phyloP scores from a whole-genome alignment of 2,329 filamentous ascomycete genomes.

The Xylariaceae sp. region DNA sequence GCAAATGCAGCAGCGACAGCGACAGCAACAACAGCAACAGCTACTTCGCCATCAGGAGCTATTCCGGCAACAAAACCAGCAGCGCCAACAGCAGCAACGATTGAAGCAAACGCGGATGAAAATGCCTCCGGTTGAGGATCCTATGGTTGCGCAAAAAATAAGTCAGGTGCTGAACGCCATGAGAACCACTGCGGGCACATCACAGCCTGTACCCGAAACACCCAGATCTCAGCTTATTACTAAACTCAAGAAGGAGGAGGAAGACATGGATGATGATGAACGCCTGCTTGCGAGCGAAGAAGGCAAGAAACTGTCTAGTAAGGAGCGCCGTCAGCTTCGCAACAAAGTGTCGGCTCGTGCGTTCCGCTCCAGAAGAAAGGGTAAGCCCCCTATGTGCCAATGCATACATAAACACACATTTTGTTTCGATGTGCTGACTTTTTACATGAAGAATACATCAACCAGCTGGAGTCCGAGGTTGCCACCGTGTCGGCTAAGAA shows the following conservation, averaged over 20 bases:
- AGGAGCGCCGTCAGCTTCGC: conserved; percentile 91
- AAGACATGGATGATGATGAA: conserved; percentile 99
- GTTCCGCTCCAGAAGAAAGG: conserved; percentile 96
- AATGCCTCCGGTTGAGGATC: conserved; percentile 53
- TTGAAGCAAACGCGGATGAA: conserved; percentile 42
- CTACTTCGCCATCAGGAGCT: conserved; percentile 24
- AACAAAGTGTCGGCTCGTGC: conserved; percentile 98
- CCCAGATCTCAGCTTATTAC: conserved; percentile 59
- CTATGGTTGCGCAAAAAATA: conserved; percentile 85
- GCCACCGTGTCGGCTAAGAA: conserved; percentile 78
- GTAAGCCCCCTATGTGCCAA: conserved; percentile 45
- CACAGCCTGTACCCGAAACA: conserved; percentile 46
- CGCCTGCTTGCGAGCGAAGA: conserved; percentile 64
- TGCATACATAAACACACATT: neutral
- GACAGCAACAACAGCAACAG: neutral
- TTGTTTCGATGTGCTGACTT: conserved; percentile 42
- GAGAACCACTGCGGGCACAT: conserved; percentile 62
- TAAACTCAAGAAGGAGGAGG: conserved; percentile 83
- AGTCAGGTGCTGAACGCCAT: conserved; percentile 89
- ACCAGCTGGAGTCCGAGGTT: conserved; percentile 86
- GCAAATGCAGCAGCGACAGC: conserved; percentile 2
- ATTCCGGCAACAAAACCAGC: conserved; percentile 33
- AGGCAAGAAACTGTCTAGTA: conserved; percentile 98
- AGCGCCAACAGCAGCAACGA: conserved; percentile 36
- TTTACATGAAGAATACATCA: conserved; percentile 76